phyloP scores from a whole-genome alignment of 371 early-diverging fungal genomes.

The Syncephalis fuscata region DNA sequence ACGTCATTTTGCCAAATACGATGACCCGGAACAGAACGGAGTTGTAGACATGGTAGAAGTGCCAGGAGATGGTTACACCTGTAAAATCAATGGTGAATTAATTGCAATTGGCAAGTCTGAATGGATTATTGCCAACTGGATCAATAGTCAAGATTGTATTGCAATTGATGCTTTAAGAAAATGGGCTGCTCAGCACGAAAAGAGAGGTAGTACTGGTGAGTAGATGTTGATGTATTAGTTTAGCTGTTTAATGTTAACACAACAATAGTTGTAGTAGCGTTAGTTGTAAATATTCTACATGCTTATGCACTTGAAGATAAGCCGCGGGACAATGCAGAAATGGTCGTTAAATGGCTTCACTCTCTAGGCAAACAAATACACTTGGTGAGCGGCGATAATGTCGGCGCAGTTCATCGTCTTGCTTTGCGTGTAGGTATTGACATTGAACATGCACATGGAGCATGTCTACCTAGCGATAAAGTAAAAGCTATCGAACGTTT shows the following conservation, averaged over 20 bases:
- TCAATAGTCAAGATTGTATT: too few relatives aligned
- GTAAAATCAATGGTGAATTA: too few relatives aligned
- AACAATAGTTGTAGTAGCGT: too few relatives aligned
- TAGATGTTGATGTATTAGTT: too few relatives aligned
- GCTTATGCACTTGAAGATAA: too few relatives aligned
- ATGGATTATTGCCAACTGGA: background rate
- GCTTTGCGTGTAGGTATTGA: background rate
- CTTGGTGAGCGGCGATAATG: background rate
- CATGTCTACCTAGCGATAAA: slow-evolving; percentile 1
- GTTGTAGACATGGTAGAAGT: slow-evolving; percentile 10
- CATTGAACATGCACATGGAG: background rate
- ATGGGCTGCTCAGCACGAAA: too few relatives aligned
- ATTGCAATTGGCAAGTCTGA: too few relatives aligned
- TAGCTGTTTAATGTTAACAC: too few relatives aligned
- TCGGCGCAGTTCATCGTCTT: background rate
- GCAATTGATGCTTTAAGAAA: too few relatives aligned
- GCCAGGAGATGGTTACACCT: too few relatives aligned
- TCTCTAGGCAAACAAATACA: background rate
- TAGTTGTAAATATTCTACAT: background rate
- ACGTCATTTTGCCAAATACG: slow-evolving; percentile 9
- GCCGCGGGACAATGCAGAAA: background rate
- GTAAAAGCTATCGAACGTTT: slow-evolving; percentile 8
- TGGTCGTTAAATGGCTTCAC: background rate
- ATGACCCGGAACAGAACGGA: slow-evolving; percentile 9
- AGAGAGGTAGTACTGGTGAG: too few relatives aligned